A percentile compares a stretch with the other conserved stretches of the same genome.
phyloP scores from a whole-genome alignment of 192 early-diverging fungal species.

The Podila minutissima region DNA sequence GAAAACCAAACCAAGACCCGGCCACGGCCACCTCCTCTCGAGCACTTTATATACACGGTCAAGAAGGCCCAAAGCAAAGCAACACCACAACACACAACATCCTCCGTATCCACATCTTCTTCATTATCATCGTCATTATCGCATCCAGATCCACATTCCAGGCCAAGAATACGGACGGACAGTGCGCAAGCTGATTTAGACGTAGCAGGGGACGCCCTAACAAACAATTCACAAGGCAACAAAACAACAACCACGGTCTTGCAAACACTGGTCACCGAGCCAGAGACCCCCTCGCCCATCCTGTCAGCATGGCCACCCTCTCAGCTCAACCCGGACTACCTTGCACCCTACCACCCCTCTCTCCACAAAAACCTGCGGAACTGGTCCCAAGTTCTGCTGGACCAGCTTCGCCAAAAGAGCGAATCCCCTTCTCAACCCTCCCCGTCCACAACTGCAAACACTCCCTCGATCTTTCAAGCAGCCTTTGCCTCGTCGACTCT shows the following conservation, averaged over 20 bases:
- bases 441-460: not conserved
- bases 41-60: not conserved
- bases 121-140: too few species aligned
- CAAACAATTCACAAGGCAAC: conserved; percentile 3
- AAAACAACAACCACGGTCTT: conserved; percentile 6
- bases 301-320: conserved; percentile 26
- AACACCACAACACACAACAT: too few species aligned
- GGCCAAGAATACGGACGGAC: not conserved
- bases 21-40: not conserved
- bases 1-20: not conserved
- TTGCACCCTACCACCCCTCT: conserved; percentile 38
- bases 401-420: conserved; percentile 23
- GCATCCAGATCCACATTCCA: too few species aligned
- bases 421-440: not conserved
- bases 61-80: not conserved
- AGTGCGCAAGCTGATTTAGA: not conserved
- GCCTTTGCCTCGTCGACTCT: not conserved
- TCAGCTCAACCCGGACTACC: conserved; percentile 22
- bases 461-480: not conserved
- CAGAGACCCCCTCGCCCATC: conserved; percentile 37
- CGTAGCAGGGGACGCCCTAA: not conserved
- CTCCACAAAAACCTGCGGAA: conserved; percentile 33
- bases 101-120: too few species aligned
- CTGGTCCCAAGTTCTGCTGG: conserved; percentile 21
- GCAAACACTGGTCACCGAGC: conserved; percentile 21